Percentiles rank a stretch among this genome's conserved stretches.
phyloP scores from a whole-genome alignment of 768 basidiomycete species.

The Leccinum uliginosum region DNA sequence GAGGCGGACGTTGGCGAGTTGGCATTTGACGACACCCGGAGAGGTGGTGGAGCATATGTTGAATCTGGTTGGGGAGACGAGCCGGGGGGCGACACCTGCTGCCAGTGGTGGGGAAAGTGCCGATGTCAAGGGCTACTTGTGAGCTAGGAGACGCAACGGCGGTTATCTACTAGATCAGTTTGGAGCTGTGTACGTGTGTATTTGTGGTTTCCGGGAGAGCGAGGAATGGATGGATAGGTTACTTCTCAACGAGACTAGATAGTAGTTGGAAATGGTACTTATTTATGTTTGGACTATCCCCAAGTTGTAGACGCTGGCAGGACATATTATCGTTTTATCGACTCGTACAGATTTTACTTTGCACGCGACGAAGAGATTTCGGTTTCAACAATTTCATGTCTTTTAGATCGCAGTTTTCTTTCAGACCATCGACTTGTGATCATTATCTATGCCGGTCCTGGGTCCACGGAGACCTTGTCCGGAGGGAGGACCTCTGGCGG shows the following conservation, averaged over 20 bases:
- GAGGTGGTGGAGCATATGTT: slow-evolving; percentile 84
- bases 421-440: background rate
- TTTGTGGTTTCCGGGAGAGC: background rate
- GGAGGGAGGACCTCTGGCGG: too few relatives aligned
- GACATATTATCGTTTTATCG: background rate
- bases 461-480: too few relatives aligned
- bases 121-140: slow-evolving; percentile 19
- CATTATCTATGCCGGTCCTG: too few relatives aligned
- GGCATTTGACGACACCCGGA: slow-evolving; percentile 87
- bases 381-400: background rate
- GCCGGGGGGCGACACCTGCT: background rate
- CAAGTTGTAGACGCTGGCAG: background rate
- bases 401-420: background rate
- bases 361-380: background rate
- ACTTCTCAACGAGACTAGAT: background rate
- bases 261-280: background rate
- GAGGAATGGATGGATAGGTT: too few relatives aligned
- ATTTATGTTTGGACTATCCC: background rate
- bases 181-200: background rate
- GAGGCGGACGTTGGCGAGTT: slow-evolving; percentile 85
- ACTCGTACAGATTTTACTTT: background rate
- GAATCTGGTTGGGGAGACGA: slow-evolving; percentile 44
- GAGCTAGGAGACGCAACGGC: background rate
- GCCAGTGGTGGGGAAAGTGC: background rate
- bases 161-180: background rate